A percentile compares a stretch with the other conserved stretches of the same genome.
Evolutionary conservation across 2,329 filamentous ascomycete genomes (phyloP).

Genomic region (Aureobasidium leucospermi): DNA sequence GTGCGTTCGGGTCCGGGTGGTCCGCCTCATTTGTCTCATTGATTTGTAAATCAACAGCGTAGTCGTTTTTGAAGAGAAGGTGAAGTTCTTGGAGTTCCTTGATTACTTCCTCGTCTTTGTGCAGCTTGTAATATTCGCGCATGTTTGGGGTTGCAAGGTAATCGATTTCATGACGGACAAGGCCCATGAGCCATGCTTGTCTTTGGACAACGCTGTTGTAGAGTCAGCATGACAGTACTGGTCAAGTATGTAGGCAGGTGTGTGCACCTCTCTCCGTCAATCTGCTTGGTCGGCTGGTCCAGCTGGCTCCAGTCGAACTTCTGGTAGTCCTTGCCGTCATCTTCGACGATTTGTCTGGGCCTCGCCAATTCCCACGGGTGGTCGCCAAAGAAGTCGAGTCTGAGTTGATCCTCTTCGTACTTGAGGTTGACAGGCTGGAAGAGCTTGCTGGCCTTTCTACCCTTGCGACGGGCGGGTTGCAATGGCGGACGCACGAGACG

Average conservation of each 20-base stretch:
- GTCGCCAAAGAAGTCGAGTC: constrained; percentile 78
- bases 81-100: not conserved
- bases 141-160: not conserved
- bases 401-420: constrained; percentile 78
- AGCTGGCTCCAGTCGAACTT: constrained; percentile 71
- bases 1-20: not conserved
- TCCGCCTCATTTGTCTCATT: not conserved
- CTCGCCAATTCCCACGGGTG: constrained; percentile 96
- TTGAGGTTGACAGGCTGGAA: constrained; percentile 71
- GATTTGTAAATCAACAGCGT: not conserved
- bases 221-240: not conserved
- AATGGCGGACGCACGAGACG: constrained; percentile 49
- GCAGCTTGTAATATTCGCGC: not conserved
- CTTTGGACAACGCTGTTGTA: constrained; percentile 75
- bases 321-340: constrained; percentile 73
- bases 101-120: not conserved
- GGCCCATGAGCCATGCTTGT: constrained; percentile 70
- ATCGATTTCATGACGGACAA: constrained; percentile 5
- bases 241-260: not conserved
- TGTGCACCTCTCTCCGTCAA: constrained; percentile 75
- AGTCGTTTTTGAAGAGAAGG: not conserved
- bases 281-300: constrained; percentile 63
- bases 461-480: constrained; percentile 42
- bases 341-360: constrained; percentile 76
- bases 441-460: constrained; percentile 62